phyloP scores from a whole-genome alignment of 768 basidiomycete genomes.

The Lactarius pseudohatsudake region DNA sequence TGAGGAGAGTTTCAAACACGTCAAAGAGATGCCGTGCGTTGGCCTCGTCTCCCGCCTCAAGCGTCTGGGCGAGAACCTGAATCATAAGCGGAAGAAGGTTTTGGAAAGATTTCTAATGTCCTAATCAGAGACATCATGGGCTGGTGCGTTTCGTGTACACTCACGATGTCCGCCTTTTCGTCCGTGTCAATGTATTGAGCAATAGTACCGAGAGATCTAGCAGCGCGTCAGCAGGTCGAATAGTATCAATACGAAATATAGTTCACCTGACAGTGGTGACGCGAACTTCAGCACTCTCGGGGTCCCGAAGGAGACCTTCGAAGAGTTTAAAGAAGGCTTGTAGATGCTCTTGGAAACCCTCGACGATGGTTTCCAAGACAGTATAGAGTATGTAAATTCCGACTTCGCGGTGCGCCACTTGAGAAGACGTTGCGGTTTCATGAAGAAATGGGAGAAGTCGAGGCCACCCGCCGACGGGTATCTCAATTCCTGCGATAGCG shows the following conservation, averaged over 20 bases:
- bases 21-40: constrained; percentile 90
- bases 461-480: constrained; percentile 77
- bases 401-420: constrained; percentile 83
- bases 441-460: constrained; percentile 86
- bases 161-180: constrained; percentile 83
- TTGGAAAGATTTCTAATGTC: constrained; percentile 78
- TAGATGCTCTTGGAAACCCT: constrained; percentile 79
- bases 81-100: constrained; percentile 84
- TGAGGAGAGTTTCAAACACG: constrained; percentile 92
- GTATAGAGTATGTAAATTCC: constrained; percentile 88
- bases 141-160: constrained; percentile 34
- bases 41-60: constrained; percentile 76
- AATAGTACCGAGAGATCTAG: constrained; percentile 83
- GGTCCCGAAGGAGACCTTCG: constrained; percentile 66
- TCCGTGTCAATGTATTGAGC: constrained; percentile 89
- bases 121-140: constrained; percentile 8
- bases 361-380: constrained; percentile 87
- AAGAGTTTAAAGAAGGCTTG: constrained; percentile 80
- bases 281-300: constrained; percentile 86
- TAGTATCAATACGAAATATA: neutral
- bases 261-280: constrained; percentile 81
- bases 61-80: constrained; percentile 78
- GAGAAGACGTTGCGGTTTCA: constrained; percentile 65
- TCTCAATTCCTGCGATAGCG: constrained; percentile 87
- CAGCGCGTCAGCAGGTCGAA: neutral